Evolutionary conservation across 805 yeast species (phyloP).

Genomic region (Starmerella lactis-condensi): DNA sequence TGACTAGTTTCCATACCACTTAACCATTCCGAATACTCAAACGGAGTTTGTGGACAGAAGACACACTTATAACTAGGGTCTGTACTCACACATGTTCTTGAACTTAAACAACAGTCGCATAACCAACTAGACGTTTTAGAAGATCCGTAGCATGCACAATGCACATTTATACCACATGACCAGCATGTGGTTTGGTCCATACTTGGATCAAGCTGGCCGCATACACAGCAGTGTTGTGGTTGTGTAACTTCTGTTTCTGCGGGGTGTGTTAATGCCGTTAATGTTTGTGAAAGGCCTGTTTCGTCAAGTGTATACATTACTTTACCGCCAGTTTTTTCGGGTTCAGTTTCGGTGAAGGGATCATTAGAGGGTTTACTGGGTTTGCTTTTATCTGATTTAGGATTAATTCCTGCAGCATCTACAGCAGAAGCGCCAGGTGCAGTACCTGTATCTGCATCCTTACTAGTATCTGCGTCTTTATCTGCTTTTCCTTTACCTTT

Average conservation of each 20-base stretch:
- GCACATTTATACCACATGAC: slow-evolving; percentile 12
- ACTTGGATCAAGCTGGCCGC: slow-evolving; percentile 12
- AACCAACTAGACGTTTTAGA: slow-evolving; percentile 23
- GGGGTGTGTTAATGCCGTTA: too few species aligned
- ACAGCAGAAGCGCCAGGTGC: background rate
- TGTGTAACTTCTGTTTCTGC: slow-evolving; percentile 1
- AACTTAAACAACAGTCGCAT: slow-evolving; percentile 50
- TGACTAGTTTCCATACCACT: slow-evolving; percentile 2
- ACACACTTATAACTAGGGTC: slow-evolving; percentile 23
- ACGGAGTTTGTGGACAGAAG: slow-evolving; percentile 10
- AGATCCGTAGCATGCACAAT: slow-evolving; percentile 13
- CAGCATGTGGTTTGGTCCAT: slow-evolving; percentile 10
- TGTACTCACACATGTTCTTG: slow-evolving; percentile 28
- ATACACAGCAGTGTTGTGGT: slow-evolving; percentile 12
- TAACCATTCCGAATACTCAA: slow-evolving; percentile 12
- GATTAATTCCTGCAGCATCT: background rate
- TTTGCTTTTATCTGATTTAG: slow-evolving; percentile 1
- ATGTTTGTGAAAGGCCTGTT: too few species aligned
- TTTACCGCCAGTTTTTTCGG: too few species aligned
- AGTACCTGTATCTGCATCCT: slow-evolving; percentile 7
- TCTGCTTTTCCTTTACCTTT: slow-evolving; percentile 1
- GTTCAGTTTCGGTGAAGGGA: too few species aligned
- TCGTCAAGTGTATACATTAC: too few species aligned
- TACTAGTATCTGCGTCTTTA: slow-evolving; percentile 2
- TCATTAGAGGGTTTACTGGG: background rate